Conservation (phyloP, 116 monocot genomes). For the Iris pallida region DNA sequence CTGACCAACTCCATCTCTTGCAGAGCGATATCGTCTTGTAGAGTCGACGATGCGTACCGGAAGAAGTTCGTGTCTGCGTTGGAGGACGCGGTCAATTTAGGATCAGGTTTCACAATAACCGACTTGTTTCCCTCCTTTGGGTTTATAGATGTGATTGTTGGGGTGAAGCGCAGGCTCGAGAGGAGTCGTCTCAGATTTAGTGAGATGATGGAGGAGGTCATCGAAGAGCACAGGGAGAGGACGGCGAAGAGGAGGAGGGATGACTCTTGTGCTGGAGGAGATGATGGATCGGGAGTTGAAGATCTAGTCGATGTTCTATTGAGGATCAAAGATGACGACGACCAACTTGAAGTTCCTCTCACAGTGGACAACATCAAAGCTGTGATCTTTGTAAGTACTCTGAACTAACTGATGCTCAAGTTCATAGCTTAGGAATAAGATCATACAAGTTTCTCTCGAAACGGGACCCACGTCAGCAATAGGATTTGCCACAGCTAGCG, state of each 20-base stretch:
- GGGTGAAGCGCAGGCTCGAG: neutral
- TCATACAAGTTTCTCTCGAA: too few relatives aligned
- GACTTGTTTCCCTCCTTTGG: conserved; percentile 1
- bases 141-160: conserved; percentile 1
- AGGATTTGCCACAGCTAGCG: too few relatives aligned
- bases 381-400: conserved; percentile 1
- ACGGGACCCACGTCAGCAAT: too few relatives aligned
- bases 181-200: neutral
- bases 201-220: neutral
- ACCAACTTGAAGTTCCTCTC: neutral
- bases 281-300: neutral
- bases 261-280: too few relatives aligned
- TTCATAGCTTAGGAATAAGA: too few relatives aligned
- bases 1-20: neutral
- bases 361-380: conserved; percentile 5
- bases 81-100: conserved; percentile 1
- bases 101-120: neutral
- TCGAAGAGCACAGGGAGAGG: neutral
- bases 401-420: too few relatives aligned
- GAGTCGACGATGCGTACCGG: neutral
- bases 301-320: conserved; percentile 12
- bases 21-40: neutral
- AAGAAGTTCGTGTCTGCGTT: neutral
- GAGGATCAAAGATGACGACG: neutral
- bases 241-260: neutral